Evolutionary conservation across 2,329 filamentous ascomycete genomes (phyloP), one percentile per base, ranked within the genome.

Genomic region (Microdochium bolleyi): DNA sequence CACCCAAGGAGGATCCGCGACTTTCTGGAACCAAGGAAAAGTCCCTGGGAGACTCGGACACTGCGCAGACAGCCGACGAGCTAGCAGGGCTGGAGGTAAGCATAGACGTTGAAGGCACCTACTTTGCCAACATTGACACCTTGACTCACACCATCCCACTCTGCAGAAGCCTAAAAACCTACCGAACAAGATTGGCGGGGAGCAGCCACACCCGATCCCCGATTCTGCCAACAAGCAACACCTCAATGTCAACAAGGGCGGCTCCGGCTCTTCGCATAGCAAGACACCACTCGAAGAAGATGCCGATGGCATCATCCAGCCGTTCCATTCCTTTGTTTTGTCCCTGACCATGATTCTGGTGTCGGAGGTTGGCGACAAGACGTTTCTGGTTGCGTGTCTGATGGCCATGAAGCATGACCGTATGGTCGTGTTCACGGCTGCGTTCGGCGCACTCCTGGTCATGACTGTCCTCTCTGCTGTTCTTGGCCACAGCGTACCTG

Each of bases 341-440:
- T 95, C 94, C 16, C 84, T 96, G 55, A 92, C 92, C 54, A 99
- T 97, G 94, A 99, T 99, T 62, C 76, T 97, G 57, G 87, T 97
- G 62, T 96, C 92, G 49, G 94, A 99, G 69, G 84, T 99, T 62
- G 94, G 94, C 57, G 94, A 99, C 80, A 99, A 99, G 74, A 99
- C 94, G 0, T 99, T 99, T 75, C 79, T 99, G 46, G 90, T 99
- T 22, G 94, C 94, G 7, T 92, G 92, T 8, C 82, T 99, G 19
- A 99, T 99, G 94, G 94, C 94, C 13, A 99, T 99, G 94, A 94
- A 96, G 67, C 92, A 99, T 64, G 88, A 94, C 56, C 87, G 94
- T 51, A 75, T 96, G 58, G 80, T 97, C 13, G 94, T 99, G 56
- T 99, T 99, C 72, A 88, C 89, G 2, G 91, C 94, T 8, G 94